Evolutionary conservation across 306 rosid species (phyloP).

Genomic region (Dalbergia oliveri): DNA sequence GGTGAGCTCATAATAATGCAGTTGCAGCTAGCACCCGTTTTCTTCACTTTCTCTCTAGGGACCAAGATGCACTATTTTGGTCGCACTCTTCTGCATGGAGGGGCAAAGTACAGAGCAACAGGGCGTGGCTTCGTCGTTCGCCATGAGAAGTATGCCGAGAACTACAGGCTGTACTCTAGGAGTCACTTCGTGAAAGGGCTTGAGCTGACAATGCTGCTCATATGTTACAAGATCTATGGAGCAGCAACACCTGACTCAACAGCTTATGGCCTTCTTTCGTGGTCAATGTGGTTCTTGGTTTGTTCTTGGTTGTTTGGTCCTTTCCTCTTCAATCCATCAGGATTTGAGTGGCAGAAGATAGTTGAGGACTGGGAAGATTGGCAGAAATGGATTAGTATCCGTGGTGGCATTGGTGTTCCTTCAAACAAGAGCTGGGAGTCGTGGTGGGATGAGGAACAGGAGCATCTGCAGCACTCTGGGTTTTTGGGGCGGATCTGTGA

Average conservation of each 20-base stretch:
- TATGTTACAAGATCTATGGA: constrained; percentile 77
- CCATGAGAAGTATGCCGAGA: constrained; percentile 94
- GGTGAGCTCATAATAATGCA: constrained; percentile 89
- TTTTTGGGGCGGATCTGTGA: constrained; percentile 76
- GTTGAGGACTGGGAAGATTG: constrained; percentile 99
- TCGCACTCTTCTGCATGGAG: constrained; percentile 93
- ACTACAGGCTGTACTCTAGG: constrained; percentile 95
- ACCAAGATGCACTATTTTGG: constrained; percentile 92
- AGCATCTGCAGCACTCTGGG: constrained; percentile 86
- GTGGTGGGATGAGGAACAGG: constrained; percentile 99
- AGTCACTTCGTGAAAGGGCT: constrained; percentile 94
- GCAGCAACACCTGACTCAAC: constrained; percentile 56
- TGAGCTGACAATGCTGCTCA: constrained; percentile 79
- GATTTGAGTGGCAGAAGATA: constrained; percentile 99
- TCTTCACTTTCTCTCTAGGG: constrained; percentile 95
- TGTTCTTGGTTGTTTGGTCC: constrained; percentile 86
- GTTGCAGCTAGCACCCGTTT: constrained; percentile 93
- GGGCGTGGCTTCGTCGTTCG: constrained; percentile 99
- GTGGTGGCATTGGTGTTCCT: constrained; percentile 95
- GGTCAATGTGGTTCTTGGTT: constrained; percentile 96
- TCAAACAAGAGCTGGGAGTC: constrained; percentile 98
- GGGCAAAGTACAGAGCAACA: constrained; percentile 97
- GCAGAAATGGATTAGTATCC: constrained; percentile 88
- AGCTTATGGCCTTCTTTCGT: constrained; percentile 59
- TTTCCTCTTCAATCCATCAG: constrained; percentile 95